A percentile compares a stretch with the other conserved stretches of the same genome.
Evolutionary conservation across 139 green algal species (phyloP).

Genomic region (Ettlia oleoabundans): DNA sequence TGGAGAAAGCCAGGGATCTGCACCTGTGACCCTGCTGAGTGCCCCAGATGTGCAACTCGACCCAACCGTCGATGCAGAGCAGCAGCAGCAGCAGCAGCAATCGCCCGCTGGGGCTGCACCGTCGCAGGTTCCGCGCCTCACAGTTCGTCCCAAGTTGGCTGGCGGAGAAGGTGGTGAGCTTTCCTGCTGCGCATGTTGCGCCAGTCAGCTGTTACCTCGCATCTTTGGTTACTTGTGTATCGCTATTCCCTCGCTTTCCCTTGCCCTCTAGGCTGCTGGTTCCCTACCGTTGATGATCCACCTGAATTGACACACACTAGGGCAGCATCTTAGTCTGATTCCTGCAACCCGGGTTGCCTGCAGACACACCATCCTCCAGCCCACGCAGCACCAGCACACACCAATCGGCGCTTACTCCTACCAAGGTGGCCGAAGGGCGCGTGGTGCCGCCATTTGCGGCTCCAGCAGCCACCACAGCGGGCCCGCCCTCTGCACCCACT

Average conservation of each 20-base stretch:
- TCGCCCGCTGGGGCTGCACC: not conserved
- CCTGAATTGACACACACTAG: not conserved
- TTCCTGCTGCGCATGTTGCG: not conserved
- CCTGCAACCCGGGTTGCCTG: no score
- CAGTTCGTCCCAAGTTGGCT: not conserved
- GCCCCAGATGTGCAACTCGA: no score
- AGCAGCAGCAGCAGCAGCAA: not conserved
- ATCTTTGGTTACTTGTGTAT: no score
- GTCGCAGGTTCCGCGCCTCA: not conserved
- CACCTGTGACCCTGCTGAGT: no score
- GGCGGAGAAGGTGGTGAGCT: not conserved
- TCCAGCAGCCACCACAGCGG: not conserved
- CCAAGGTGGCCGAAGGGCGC: not conserved
- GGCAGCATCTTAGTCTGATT: not conserved
- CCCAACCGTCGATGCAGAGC: no score
- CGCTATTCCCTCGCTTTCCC: not conserved
- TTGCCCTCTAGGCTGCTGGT: not conserved
- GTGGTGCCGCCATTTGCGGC: not conserved
- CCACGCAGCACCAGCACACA: constrained; percentile 30
- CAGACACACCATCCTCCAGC: constrained; percentile 14
- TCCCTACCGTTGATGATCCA: no score
- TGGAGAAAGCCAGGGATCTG: no score
- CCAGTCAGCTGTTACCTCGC: not conserved
- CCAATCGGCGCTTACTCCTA: not conserved
- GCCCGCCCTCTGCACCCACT: not conserved